Evolutionary conservation across 2,329 filamentous ascomycete species (phyloP), one percentile per base, ranked within the genome.

Genomic region (Ploettnerulaceae sp.): DNA sequence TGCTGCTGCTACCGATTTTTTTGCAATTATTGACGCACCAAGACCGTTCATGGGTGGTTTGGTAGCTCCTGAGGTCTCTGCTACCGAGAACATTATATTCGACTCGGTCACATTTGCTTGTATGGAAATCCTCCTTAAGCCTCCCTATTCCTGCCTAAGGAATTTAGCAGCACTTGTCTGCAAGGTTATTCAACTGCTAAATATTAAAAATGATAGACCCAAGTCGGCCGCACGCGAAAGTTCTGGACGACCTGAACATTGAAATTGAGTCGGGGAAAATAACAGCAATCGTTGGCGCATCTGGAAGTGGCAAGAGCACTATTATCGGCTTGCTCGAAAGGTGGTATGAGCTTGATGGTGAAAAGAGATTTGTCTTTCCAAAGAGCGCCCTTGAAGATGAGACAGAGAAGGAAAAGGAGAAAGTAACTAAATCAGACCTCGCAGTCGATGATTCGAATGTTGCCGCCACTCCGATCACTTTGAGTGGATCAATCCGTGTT

Each of bases 231-330:
- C 73, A 81, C 48, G 75, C 82, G 50, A 79, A 78, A 57, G 77
- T 87, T 0, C 64, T 87, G 1, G 73, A 84, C 54, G 66, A 72
- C 32, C n/a, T 47, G 17, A 50, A 29, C 29, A 40, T 50, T 14
- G 17, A 33, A 20, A 41, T 88, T 45, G 70, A 76, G 49, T 71
- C 76, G 6, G 81, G 82, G 15, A 84, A 85, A 58, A 75, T 82
- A 2, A 87, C 83, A 0, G 85, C 85, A 2, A 82, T 89, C 14
- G 84, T 89, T 15, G 85, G 85, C 0, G 77, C 82, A 0, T 86
- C 81, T 2, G 85, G 85, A 0, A 81, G 76, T 4, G 85, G 86
- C 0, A 90, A 89, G 63, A 85, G 80, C 40, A 89, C 85, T 0
- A 79, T 89, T 20, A 77, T 88, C 0, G 82, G 81, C 0, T 66